These are phyloP conservation scores for Barbatosphaeria neglecta DNA, from an alignment of 495 filamentous ascomycete genomes.

Conservation along the genomic window DNA sequence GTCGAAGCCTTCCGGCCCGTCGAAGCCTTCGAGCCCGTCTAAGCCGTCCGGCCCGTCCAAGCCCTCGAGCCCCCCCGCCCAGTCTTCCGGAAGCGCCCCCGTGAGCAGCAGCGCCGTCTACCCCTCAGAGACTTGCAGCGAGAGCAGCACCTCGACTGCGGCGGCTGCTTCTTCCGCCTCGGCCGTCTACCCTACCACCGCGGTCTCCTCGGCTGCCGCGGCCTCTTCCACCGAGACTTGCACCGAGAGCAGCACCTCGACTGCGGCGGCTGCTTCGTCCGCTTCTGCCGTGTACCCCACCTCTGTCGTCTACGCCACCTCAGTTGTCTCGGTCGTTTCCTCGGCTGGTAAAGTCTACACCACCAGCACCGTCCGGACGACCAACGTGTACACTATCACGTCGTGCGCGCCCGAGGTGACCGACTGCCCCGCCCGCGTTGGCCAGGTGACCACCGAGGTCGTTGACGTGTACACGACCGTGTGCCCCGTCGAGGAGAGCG, in stretches of 20 bases:
- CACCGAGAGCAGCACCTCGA: slow-evolving; percentile 7
- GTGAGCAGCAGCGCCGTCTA: too few relatives aligned
- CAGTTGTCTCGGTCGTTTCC: not conserved
- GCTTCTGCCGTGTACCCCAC: not conserved
- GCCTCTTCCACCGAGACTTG: slow-evolving; percentile 31
- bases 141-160: not conserved
- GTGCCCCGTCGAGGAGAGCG: slow-evolving; percentile 37
- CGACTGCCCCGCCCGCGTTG: slow-evolving; percentile 43
- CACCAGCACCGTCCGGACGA: slow-evolving; percentile 49
- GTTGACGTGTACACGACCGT: slow-evolving; percentile 50
- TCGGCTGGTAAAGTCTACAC: slow-evolving; percentile 19
- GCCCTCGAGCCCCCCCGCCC: too few relatives aligned
- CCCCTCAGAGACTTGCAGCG: too few relatives aligned
- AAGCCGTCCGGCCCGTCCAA: too few relatives aligned
- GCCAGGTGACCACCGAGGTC: slow-evolving; percentile 42
- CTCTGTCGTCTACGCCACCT: not conserved
- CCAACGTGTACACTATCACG: slow-evolving; percentile 45
- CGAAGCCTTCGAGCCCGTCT: too few relatives aligned
- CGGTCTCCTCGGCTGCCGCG: slow-evolving; percentile 44
- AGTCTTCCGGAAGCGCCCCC: too few relatives aligned
- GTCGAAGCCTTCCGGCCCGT: too few relatives aligned
- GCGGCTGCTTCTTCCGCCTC: too few relatives aligned
- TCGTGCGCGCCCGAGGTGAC: slow-evolving; percentile 47
- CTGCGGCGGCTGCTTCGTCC: not conserved
- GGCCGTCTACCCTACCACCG: slow-evolving; percentile 56